Evolutionary conservation across 352 stramenopile species (phyloP).

Genomic region (Globisporangium okanoganense): DNA sequence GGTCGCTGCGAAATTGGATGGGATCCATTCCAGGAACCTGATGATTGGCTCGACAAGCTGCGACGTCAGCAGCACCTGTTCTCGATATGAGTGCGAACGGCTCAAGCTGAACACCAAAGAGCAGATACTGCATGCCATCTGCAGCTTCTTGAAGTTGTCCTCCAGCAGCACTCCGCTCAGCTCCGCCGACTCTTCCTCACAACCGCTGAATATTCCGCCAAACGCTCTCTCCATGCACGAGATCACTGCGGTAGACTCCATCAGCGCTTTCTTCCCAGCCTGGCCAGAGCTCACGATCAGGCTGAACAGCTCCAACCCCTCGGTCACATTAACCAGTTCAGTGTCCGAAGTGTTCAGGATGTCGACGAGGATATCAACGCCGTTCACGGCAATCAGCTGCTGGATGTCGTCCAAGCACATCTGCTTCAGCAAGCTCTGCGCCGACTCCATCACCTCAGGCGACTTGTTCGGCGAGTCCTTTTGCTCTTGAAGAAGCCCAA

Average conservation of each 20-base stretch:
- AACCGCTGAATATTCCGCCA: conserved; percentile 15
- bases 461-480: conserved; percentile 25
- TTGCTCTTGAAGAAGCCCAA: conserved; percentile 46
- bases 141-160: conserved; percentile 34
- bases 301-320: conserved; percentile 64
- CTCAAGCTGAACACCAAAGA: conserved; percentile 49
- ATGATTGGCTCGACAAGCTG: conserved; percentile 7
- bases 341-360: conserved; percentile 12
- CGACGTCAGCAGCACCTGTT: conserved; percentile 44
- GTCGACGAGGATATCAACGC: conserved; percentile 57
- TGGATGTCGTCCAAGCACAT: conserved; percentile 64
- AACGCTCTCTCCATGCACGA: conserved; percentile 37
- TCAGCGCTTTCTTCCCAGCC: conserved; percentile 41
- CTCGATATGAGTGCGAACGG: conserved; percentile 27
- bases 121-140: conserved; percentile 48
- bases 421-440: conserved; percentile 44
- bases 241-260: conserved; percentile 43
- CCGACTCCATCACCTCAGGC: conserved; percentile 23
- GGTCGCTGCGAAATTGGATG: conserved; percentile 32
- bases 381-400: conserved; percentile 56
- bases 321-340: conserved; percentile 26
- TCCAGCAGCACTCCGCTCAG: conserved; percentile 15
- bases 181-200: conserved; percentile 15
- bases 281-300: conserved; percentile 45
- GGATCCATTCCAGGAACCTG: conserved; percentile 32